These are phyloP conservation scores for Pleurotus eryngii DNA, from an alignment of 768 basidiomycete species.

Conservation along the genomic window DNA sequence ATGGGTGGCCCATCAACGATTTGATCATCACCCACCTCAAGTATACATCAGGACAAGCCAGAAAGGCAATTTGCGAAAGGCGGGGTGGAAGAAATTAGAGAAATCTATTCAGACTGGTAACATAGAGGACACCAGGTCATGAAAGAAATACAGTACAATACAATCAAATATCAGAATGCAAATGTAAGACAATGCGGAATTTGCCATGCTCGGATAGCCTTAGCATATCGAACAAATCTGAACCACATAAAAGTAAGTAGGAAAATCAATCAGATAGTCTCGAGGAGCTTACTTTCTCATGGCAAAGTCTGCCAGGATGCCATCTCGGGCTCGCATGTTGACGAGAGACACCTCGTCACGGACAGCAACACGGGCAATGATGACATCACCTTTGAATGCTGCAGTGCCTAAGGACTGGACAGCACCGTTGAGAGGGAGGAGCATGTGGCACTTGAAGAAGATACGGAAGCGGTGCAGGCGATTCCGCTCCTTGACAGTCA, in stretches of 20 bases:
- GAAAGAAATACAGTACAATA: no score
- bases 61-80: not conserved
- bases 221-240: no score
- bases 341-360: not conserved
- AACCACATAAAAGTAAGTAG: no score
- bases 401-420: not conserved
- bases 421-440: not conserved
- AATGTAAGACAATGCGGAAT: no score
- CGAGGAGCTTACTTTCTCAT: not conserved
- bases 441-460: conserved; percentile 4
- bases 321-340: conserved; percentile 7
- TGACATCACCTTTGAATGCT: not conserved
- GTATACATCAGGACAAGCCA: conserved; percentile 1
- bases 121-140: no score
- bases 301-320: conserved; percentile 1
- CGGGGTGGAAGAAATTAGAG: no score
- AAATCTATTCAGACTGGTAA: no score
- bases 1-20: conserved; percentile 4
- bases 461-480: not conserved
- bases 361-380: not conserved
- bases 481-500: not conserved
- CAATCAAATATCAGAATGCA: no score
- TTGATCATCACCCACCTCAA: conserved; percentile 2
- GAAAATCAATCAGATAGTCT: no score
- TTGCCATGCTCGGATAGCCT: no score